Evolutionary conservation across 306 rosid species (phyloP).

Genomic region (Cucurbita pepo): DNA sequence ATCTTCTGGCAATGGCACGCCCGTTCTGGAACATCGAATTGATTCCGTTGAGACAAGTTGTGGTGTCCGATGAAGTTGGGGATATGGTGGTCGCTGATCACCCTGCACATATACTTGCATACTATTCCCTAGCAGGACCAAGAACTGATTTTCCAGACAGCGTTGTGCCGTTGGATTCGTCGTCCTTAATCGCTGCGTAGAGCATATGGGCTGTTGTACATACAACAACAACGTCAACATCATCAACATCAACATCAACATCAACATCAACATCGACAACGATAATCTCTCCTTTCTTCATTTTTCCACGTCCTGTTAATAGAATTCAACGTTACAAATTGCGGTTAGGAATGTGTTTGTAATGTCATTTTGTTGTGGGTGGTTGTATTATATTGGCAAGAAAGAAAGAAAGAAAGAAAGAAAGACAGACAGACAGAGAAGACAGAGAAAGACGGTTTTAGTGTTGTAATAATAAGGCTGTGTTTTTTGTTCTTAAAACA

Average conservation of each 20-base stretch:
- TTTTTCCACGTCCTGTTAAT: slow-evolving; percentile 28
- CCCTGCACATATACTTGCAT: slow-evolving; percentile 88
- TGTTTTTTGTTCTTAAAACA: slow-evolving; percentile 26
- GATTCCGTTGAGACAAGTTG: slow-evolving; percentile 48
- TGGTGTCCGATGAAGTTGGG: slow-evolving; percentile 1
- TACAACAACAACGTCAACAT: slow-evolving; percentile 13
- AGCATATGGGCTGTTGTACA: slow-evolving; percentile 17
- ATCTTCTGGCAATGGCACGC: slow-evolving; percentile 69
- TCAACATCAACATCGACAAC: not conserved
- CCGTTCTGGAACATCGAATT: slow-evolving; percentile 86
- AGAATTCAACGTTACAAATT: slow-evolving; percentile 11
- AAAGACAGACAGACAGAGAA: not conserved
- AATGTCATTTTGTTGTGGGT: slow-evolving; percentile 9
- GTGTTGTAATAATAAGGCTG: slow-evolving; percentile 58
- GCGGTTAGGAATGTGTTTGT: slow-evolving; percentile 9
- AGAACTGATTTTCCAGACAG: slow-evolving; percentile 68
- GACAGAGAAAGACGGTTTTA: slow-evolving; percentile 7
- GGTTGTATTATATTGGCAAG: not conserved
- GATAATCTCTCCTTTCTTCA: not conserved
- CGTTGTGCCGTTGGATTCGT: slow-evolving; percentile 50
- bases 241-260: too few species aligned
- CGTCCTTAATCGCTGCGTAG: slow-evolving; percentile 16
- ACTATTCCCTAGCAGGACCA: slow-evolving; percentile 93
- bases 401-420: not conserved
- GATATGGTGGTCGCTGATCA: slow-evolving; percentile 25